phyloP scores from a whole-genome alignment of 139 green algal species.

The Desmodesmus armatus region DNA sequence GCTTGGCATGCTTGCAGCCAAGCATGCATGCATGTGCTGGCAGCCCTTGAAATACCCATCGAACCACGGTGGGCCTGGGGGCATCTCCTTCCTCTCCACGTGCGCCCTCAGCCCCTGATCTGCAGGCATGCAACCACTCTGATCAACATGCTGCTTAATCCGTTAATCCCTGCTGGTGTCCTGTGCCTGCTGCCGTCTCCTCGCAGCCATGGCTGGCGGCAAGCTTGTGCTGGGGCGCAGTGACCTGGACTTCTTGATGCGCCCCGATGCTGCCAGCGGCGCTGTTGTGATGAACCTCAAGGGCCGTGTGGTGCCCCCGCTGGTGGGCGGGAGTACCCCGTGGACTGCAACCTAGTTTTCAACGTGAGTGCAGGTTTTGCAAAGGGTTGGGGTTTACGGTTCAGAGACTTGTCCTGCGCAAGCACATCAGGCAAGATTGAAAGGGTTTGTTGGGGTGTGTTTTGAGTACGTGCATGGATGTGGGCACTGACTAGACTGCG shows the following conservation, averaged over 20 bases:
- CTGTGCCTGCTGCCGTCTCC: background rate
- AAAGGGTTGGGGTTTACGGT: background rate
- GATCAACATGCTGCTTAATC: background rate
- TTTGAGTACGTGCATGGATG: background rate
- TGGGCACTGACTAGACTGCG: too few species aligned
- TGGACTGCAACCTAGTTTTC: slow-evolving; percentile 23
- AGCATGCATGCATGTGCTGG: too few species aligned
- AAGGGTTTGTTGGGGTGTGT: background rate
- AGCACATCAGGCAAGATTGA: background rate
- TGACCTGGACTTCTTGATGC: background rate
- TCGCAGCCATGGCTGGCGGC: background rate
- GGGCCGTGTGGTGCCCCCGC: slow-evolving; percentile 7
- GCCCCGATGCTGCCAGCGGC: background rate
- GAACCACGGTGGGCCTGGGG: background rate
- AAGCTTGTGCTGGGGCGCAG: slow-evolving; percentile 1
- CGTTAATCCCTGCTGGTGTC: background rate
- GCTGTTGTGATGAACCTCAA: slow-evolving; percentile 12
- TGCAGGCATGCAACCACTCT: background rate
- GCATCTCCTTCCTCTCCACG: background rate
- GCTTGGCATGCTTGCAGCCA: too few species aligned
- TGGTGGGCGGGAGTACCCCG: slow-evolving; percentile 3
- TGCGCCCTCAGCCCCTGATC: background rate
- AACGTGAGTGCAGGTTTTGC: slow-evolving; percentile 8
- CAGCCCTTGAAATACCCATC: too few species aligned
- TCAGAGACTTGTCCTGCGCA: background rate